Percentiles rank a stretch among this genome's conserved stretches.
Conservation (phyloP, 371 early-diverging fungal genomes). For the Amoeboaphelidium protococcarum region DNA sequence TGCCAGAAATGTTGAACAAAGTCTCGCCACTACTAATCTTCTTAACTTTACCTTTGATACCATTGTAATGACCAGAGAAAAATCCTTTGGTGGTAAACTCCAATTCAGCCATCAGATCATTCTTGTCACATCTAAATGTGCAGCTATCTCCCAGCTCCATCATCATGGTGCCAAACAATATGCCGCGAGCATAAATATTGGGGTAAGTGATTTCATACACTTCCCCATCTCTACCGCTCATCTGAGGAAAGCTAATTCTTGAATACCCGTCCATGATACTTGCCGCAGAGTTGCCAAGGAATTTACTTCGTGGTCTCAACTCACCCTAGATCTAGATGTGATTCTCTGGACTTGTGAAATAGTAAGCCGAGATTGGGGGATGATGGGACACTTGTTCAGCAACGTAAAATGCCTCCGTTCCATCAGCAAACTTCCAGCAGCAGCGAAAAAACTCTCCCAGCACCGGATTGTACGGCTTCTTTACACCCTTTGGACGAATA, state of each 20-base stretch:
- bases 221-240: too few species aligned
- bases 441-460: slow-evolving; percentile 79
- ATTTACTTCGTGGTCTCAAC: slow-evolving; percentile 55
- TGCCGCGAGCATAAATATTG: slow-evolving; percentile 77
- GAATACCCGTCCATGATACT: slow-evolving; percentile 55
- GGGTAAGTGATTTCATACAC: slow-evolving; percentile 54
- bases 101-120: slow-evolving; percentile 42
- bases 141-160: slow-evolving; percentile 67
- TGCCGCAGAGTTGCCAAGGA: slow-evolving; percentile 74
- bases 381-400: slow-evolving; percentile 94
- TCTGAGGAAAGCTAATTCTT: slow-evolving; percentile 36
- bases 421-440: slow-evolving; percentile 36
- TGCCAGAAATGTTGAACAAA: slow-evolving; percentile 52
- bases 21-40: slow-evolving; percentile 41
- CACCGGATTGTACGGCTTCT: slow-evolving; percentile 90
- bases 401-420: slow-evolving; percentile 44
- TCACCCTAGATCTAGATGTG: slow-evolving; percentile 54
- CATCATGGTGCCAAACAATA: slow-evolving; percentile 78
- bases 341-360: slow-evolving; percentile 55
- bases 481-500: slow-evolving; percentile 77
- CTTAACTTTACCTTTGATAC: slow-evolving; percentile 55
- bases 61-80: slow-evolving; percentile 53
- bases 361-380: slow-evolving; percentile 72
- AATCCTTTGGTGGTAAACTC: slow-evolving; percentile 83
- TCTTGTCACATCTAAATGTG: slow-evolving; percentile 34